phyloP scores from a whole-genome alignment of 2,329 filamentous ascomycete species.

The Trichoderma asperellum region DNA sequence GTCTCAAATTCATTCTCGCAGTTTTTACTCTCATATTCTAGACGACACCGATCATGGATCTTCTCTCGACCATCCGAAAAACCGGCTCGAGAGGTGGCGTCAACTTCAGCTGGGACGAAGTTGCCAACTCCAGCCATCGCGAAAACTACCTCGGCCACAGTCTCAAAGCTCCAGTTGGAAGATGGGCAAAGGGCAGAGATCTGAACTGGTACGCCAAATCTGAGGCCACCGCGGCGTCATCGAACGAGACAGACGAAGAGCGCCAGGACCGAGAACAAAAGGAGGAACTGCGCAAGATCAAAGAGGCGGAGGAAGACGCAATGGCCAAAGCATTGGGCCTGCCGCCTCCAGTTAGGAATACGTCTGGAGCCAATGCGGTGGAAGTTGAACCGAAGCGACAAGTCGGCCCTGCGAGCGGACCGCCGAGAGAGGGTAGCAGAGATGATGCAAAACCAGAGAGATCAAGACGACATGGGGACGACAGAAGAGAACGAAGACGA shows the following conservation, averaged over 20 bases:
- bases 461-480: slow-evolving; percentile 41
- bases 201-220: slow-evolving; percentile 67
- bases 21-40: neutral
- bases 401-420: slow-evolving; percentile 37
- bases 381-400: slow-evolving; percentile 56
- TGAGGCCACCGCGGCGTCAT: slow-evolving; percentile 48
- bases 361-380: slow-evolving; percentile 69
- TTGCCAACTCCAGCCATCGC: slow-evolving; percentile 82
- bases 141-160: slow-evolving; percentile 91
- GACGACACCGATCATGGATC: slow-evolving; percentile 69
- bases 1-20: neutral
- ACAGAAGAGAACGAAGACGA: slow-evolving; percentile 40
- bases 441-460: slow-evolving; percentile 38
- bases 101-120: slow-evolving; percentile 97
- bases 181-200: slow-evolving; percentile 82
- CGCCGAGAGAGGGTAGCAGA: slow-evolving; percentile 35
- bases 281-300: slow-evolving; percentile 79
- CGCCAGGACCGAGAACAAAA: slow-evolving; percentile 64
- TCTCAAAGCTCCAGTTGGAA: slow-evolving; percentile 86
- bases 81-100: slow-evolving; percentile 86
- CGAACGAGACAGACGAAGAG: slow-evolving; percentile 61
- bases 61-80: slow-evolving; percentile 90
- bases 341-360: slow-evolving; percentile 65
- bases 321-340: slow-evolving; percentile 82
- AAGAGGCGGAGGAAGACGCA: slow-evolving; percentile 91